phyloP scores from a whole-genome alignment of 768 basidiomycete species.

The Phaffia australis region DNA sequence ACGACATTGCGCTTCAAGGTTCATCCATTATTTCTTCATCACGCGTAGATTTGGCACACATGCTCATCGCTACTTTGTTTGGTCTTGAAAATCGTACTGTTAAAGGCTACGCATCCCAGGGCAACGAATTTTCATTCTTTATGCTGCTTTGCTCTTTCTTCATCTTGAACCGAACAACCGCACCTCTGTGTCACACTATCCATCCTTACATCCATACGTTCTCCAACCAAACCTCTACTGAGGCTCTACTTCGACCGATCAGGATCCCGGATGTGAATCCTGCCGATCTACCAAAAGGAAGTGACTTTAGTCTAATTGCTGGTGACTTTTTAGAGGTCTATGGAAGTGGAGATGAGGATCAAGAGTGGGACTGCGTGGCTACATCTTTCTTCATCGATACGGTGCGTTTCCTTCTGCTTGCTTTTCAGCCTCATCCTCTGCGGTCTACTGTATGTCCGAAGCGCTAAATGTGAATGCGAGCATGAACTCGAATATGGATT shows the following conservation, averaged over 20 bases:
- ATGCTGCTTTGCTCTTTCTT: constrained; percentile 69
- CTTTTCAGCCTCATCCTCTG: not conserved
- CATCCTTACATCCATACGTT: constrained; percentile 89
- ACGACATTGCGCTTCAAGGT: constrained; percentile 77
- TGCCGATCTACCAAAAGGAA: constrained; percentile 46
- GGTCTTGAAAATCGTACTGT: not conserved
- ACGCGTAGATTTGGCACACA: not conserved
- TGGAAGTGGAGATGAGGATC: constrained; percentile 45
- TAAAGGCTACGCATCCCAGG: constrained; percentile 77
- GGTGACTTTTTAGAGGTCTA: constrained; percentile 94
- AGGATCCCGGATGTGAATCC: constrained; percentile 76
- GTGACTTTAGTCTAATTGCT: constrained; percentile 61
- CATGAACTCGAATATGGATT: too few species aligned
- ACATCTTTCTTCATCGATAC: constrained; percentile 98
- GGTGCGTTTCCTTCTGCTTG: constrained; percentile 41
- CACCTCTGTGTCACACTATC: constrained; percentile 46
- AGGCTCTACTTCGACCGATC: constrained; percentile 54
- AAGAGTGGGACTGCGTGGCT: constrained; percentile 72
- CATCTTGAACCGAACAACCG: constrained; percentile 55
- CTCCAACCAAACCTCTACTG: constrained; percentile 58
- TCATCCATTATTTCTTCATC: constrained; percentile 26
- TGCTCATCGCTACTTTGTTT: not conserved
- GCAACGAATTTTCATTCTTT: constrained; percentile 51
- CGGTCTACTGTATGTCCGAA: too few species aligned
- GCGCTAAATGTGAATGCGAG: too few species aligned